Conservation (phyloP, 1,139 yeast species). For the Petasospora rhodanensis region DNA sequence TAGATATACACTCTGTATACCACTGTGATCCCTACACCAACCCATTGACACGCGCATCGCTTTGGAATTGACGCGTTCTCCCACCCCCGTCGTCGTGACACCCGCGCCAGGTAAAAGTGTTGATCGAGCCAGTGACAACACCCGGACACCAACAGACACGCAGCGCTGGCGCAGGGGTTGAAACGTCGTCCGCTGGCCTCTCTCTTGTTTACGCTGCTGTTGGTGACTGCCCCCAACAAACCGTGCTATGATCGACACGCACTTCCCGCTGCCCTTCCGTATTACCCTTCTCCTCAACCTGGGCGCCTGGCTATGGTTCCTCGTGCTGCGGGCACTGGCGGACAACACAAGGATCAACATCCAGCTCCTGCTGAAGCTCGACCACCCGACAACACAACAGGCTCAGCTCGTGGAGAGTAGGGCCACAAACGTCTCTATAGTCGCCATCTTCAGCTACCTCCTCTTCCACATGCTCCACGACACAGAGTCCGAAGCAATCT, state of each 20-base stretch:
- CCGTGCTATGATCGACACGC: slow-evolving; percentile 17
- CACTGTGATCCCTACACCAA: too few species aligned
- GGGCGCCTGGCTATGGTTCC: slow-evolving; percentile 21
- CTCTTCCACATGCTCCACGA: slow-evolving; percentile 7
- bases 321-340: slow-evolving; percentile 6
- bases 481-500: slow-evolving; percentile 4
- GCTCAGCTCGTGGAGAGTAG: slow-evolving; percentile 3
- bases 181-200: too few species aligned
- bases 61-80: too few species aligned
- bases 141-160: too few species aligned
- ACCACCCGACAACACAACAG: slow-evolving; percentile 7
- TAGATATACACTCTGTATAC: too few species aligned
- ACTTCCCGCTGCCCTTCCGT: slow-evolving; percentile 22
- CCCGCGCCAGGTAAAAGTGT: too few species aligned
- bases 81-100: too few species aligned
- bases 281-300: slow-evolving; percentile 13
- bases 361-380: slow-evolving; percentile 11
- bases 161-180: too few species aligned
- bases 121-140: too few species aligned
- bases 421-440: slow-evolving; percentile 10
- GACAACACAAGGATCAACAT: slow-evolving; percentile 10
- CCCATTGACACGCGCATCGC: too few species aligned
- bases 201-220: too few species aligned
- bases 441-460: slow-evolving; percentile 6
- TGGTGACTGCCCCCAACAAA: neutral